These are phyloP conservation scores for Termitomyces sp. DNA, from an alignment of 768 basidiomycete genomes.

Conservation along the genomic window DNA sequence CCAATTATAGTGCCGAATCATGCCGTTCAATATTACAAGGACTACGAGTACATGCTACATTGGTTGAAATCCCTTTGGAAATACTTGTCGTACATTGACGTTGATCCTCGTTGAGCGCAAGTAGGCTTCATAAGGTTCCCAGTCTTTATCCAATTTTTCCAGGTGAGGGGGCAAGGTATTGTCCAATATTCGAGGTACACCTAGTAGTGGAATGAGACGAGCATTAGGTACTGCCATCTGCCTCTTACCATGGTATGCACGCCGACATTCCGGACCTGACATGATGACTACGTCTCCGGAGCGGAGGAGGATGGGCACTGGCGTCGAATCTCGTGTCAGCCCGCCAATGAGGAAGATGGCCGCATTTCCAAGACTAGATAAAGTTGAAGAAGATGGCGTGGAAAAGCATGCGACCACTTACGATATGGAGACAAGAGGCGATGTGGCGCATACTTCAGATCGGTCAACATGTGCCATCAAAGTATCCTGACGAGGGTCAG, in stretches of 20 bases:
- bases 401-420: constrained; percentile 30
- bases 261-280: constrained; percentile 80
- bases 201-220: constrained; percentile 26
- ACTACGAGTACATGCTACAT: not conserved
- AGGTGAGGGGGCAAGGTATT: constrained; percentile 69
- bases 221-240: not conserved
- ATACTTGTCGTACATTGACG: constrained; percentile 87
- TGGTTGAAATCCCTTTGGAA: constrained; percentile 61
- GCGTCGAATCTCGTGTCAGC: constrained; percentile 67
- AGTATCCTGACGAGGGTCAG: constrained; percentile 52
- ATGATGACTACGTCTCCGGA: constrained; percentile 93
- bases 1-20: constrained; percentile 1
- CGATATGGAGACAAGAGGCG: constrained; percentile 94
- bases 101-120: constrained; percentile 74
- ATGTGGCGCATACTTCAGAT: constrained; percentile 88
- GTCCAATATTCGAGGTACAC: constrained; percentile 85
- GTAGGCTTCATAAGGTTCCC: constrained; percentile 61
- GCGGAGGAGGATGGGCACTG: constrained; percentile 78
- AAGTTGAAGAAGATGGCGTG: not conserved
- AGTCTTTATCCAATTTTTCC: constrained; percentile 33
- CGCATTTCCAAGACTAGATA: constrained; percentile 74
- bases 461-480: constrained; percentile 98
- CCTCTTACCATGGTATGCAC: constrained; percentile 88
- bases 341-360: constrained; percentile 90
- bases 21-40: not conserved